These are phyloP conservation scores for Colletotrichum trifolii DNA, from an alignment of 2,329 filamentous ascomycete species.

Conservation along the genomic window DNA sequence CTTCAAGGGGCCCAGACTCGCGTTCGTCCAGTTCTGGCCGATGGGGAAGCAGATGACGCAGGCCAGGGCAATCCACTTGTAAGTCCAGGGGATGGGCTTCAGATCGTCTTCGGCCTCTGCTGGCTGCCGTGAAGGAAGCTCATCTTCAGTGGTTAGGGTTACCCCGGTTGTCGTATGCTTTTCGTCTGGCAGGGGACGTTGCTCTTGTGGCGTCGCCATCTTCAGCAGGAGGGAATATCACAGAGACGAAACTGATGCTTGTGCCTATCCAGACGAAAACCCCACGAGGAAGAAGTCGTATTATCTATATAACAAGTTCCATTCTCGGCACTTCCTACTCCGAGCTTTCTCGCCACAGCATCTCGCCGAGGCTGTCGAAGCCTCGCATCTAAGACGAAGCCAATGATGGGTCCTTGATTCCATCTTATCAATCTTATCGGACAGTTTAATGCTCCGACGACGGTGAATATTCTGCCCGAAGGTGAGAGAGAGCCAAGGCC, in stretches of 20 bases:
- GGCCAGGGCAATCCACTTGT: slow-evolving; percentile 40
- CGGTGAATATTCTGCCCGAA: neutral
- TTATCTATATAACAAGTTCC: neutral
- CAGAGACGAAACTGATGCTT: neutral
- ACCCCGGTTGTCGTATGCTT: neutral
- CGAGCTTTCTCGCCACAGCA: neutral
- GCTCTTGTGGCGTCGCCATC: slow-evolving; percentile 5
- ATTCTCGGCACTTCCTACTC: neutral
- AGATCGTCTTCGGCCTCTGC: neutral
- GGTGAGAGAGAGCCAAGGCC: neutral
- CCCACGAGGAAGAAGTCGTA: neutral
- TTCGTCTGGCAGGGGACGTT: neutral
- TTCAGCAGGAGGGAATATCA: neutral
- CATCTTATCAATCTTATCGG: slow-evolving; percentile 4
- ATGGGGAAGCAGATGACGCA: slow-evolving; percentile 40
- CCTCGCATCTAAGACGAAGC: neutral
- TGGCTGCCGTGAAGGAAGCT: neutral
- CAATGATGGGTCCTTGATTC: neutral
- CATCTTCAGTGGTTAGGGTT: neutral
- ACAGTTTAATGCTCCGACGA: slow-evolving; percentile 1
- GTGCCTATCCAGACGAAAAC: neutral
- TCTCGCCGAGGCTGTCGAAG: neutral
- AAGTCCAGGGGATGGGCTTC: slow-evolving; percentile 36
- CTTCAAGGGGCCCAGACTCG: slow-evolving; percentile 39
- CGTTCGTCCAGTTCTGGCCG: slow-evolving; percentile 39